phyloP scores from a whole-genome alignment of 495 filamentous ascomycete species.

The Schizothecium vesticola region DNA sequence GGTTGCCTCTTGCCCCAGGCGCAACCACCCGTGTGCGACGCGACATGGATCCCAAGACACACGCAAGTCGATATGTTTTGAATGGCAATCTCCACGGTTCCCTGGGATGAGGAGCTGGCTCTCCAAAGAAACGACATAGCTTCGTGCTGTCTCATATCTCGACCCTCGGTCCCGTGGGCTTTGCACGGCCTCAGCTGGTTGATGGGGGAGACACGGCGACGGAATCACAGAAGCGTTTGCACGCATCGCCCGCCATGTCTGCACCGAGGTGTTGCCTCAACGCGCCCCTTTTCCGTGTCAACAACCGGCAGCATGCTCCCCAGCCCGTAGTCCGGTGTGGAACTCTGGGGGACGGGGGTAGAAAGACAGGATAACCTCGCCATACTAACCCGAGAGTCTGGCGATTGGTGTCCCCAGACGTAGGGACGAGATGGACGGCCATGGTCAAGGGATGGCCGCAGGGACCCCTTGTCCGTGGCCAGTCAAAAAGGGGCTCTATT shows the following conservation, averaged over 20 bases:
- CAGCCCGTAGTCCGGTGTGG: not conserved
- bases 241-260: not conserved
- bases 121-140: not conserved
- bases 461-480: not conserved
- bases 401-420: not conserved
- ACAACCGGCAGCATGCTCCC: not conserved
- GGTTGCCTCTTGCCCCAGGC: not conserved
- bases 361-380: not conserved
- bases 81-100: slow-evolving; percentile 7
- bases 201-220: too few species aligned
- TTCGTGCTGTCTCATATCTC: not conserved
- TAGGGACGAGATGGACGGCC: not conserved
- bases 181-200: not conserved
- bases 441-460: not conserved
- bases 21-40: not conserved
- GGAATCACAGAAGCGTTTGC: not conserved
- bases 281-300: not conserved
- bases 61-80: slow-evolving; percentile 7
- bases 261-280: not conserved
- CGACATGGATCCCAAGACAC: not conserved
- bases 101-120: not conserved
- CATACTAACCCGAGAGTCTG: not conserved
- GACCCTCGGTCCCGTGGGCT: not conserved
- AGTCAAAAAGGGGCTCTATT: not conserved
- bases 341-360: not conserved